A percentile compares a stretch with the other conserved stretches of the same genome.
Evolutionary conservation across 306 rosid genomes (phyloP).

Genomic region (Acacia confusa): DNA sequence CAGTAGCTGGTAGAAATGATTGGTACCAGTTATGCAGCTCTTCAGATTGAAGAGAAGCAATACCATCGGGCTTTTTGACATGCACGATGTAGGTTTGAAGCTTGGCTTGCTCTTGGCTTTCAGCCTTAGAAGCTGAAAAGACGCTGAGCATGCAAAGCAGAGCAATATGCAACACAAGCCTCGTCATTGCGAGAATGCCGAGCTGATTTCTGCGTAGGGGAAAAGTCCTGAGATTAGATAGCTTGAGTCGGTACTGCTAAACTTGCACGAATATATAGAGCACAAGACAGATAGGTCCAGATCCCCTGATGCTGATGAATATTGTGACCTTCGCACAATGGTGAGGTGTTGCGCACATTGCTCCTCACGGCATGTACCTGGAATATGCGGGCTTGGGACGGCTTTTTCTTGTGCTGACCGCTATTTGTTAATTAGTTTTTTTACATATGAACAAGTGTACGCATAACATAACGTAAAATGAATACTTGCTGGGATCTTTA

Average conservation of each 20-base stretch:
- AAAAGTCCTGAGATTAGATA: neutral
- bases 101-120: conserved; percentile 12
- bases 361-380: neutral
- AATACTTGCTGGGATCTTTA: neutral
- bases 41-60: conserved; percentile 30
- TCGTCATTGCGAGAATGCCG: neutral
- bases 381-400: conserved; percentile 27
- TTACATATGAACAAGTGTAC: neutral
- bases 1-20: conserved; percentile 47
- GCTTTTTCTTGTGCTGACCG: neutral
- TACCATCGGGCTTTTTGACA: conserved; percentile 42
- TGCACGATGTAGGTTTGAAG: conserved; percentile 54
- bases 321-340: neutral
- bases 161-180: conserved; percentile 29
- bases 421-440: neutral
- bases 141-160: conserved; percentile 32
- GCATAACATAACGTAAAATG: neutral
- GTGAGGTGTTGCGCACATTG: neutral
- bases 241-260: neutral
- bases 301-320: too few species aligned
- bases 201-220: neutral
- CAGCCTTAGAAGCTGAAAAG: conserved; percentile 24
- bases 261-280: conserved; percentile 25
- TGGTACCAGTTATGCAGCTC: conserved; percentile 58
- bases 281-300: neutral